Conservation (phyloP, 2,329 filamentous ascomycete species). For the Parascedosporium putredinis region DNA sequence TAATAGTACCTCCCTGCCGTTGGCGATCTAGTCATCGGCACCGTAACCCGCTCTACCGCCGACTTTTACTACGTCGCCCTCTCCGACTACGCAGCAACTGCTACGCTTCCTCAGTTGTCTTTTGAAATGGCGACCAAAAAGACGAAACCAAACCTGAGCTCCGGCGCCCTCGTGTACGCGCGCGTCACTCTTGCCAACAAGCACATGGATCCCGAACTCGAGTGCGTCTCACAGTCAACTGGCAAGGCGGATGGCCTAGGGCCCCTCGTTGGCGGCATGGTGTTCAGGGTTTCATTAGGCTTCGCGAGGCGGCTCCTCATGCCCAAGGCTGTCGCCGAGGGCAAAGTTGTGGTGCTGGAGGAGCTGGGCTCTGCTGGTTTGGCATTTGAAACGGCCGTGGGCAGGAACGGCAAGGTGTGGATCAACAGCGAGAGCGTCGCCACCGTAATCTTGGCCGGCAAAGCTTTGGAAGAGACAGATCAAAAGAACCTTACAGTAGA, state of each 20-base stretch:
- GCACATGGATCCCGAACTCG: slow-evolving; percentile 81
- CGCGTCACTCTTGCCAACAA: slow-evolving; percentile 68
- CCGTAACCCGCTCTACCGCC: slow-evolving; percentile 61
- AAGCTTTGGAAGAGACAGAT: slow-evolving; percentile 70
- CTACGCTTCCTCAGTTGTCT: slow-evolving; percentile 73
- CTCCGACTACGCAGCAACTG: slow-evolving; percentile 52
- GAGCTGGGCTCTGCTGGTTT: slow-evolving; percentile 66
- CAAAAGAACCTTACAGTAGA: slow-evolving; percentile 51
- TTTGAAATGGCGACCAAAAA: slow-evolving; percentile 92
- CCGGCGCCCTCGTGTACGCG: slow-evolving; percentile 79
- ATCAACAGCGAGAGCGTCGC: slow-evolving; percentile 68
- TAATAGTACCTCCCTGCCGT: slow-evolving; percentile 69
- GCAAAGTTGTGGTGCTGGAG: slow-evolving; percentile 64
- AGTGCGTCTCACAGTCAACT: slow-evolving; percentile 77
- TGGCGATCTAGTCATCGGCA: slow-evolving; percentile 85
- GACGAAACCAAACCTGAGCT: slow-evolving; percentile 66
- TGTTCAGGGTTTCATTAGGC: slow-evolving; percentile 68
- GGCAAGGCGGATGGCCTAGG: slow-evolving; percentile 85
- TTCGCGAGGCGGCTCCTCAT: slow-evolving; percentile 74
- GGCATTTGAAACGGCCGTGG: slow-evolving; percentile 87
- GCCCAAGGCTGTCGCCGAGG: slow-evolving; percentile 48
- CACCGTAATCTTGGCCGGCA: slow-evolving; percentile 67
- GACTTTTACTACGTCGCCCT: slow-evolving; percentile 76
- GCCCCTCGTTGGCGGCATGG: slow-evolving; percentile 72
- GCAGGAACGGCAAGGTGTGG: slow-evolving; percentile 87